A percentile compares a stretch with the other conserved stretches of the same genome.
Conservation (phyloP, 2,329 filamentous ascomycete species). For the Calonectria leucothoes region DNA sequence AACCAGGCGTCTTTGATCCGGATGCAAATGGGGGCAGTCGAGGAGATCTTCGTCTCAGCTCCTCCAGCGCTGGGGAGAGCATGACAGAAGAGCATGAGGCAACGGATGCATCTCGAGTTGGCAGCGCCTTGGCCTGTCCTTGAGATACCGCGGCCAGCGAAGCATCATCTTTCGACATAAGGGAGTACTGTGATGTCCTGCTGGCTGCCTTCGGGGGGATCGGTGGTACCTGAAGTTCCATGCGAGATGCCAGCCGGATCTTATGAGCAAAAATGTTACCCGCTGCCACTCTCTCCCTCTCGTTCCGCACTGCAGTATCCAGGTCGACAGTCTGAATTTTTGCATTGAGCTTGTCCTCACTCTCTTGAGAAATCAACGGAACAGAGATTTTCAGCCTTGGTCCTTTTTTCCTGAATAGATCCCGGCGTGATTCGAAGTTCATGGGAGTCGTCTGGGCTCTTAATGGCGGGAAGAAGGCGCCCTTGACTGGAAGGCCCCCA, state of each 20-base stretch:
- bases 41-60: slow-evolving; percentile 64
- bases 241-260: slow-evolving; percentile 48
- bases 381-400: slow-evolving; percentile 61
- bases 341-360: slow-evolving; percentile 53
- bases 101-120: slow-evolving; percentile 39
- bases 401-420: slow-evolving; percentile 37
- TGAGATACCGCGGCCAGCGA: neutral
- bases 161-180: slow-evolving; percentile 51
- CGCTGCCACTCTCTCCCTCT: slow-evolving; percentile 56
- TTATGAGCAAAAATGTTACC: slow-evolving; percentile 43
- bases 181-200: slow-evolving; percentile 49
- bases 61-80: slow-evolving; percentile 62
- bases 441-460: slow-evolving; percentile 43
- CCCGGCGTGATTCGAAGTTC: slow-evolving; percentile 27
- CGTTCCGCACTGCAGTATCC: slow-evolving; percentile 58
- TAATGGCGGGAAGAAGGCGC: slow-evolving; percentile 56
- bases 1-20: neutral
- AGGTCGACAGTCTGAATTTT: slow-evolving; percentile 64
- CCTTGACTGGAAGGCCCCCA: slow-evolving; percentile 53
- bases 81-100: slow-evolving; percentile 60
- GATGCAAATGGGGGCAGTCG: slow-evolving; percentile 38
- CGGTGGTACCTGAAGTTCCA: slow-evolving; percentile 50
- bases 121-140: slow-evolving; percentile 5
- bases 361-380: slow-evolving; percentile 55
- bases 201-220: slow-evolving; percentile 48